Base-by-base conservation (phyloP, 2,329 filamentous ascomycete species). In the Neofusicoccum umdonicola region DNA sequence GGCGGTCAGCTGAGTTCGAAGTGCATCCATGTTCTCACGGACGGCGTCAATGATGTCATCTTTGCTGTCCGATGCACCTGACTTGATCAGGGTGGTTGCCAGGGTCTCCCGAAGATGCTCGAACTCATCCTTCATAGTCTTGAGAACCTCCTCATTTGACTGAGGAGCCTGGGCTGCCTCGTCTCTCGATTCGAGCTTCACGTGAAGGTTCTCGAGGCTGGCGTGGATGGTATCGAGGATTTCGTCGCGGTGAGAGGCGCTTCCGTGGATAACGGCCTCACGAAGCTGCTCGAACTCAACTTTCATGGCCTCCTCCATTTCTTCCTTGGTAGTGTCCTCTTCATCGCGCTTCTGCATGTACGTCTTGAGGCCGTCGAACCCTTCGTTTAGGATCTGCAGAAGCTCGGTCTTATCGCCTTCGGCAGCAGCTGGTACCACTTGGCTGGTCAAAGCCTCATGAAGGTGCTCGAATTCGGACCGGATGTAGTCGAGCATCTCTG, bases 261-360 rank as follows among this genome's bases (percentile, higher is more conserved):
- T 78, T 54, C 85, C 82, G 56, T 83, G 78, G 73, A 92, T 90
- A 57, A 97, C 85, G 0, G 90, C 86, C 17, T 93, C 89, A 31
- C 92, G 88, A 7, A 97, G 84, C 62, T 92, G 88, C 67, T 95
- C 91, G 57, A 96, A 90, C 72, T 96, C 92, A 45, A 88, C 87
- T 73, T 90, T 90, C 75, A 96, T 88, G 58, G 91, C 86, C 66
- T 92, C 89, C 44, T 88, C 83, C 65, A 83, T 77, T 45, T 82
- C 81, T 15, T 82, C 79, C 56, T 73, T 76, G 1, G 74, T 71
- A 1, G 78, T 77, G 4, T 74, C 72, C 44, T 77, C 73, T 4
- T 77, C 67, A n/a, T 66, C 71, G 27, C 76, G 75, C 35, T 73
- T 69, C 27, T 72, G 73, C n/a, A 78, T 74, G 60, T 79, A 76